phyloP scores from a whole-genome alignment of 352 stramenopile species.

The Phytophthora chlamydospora region DNA sequence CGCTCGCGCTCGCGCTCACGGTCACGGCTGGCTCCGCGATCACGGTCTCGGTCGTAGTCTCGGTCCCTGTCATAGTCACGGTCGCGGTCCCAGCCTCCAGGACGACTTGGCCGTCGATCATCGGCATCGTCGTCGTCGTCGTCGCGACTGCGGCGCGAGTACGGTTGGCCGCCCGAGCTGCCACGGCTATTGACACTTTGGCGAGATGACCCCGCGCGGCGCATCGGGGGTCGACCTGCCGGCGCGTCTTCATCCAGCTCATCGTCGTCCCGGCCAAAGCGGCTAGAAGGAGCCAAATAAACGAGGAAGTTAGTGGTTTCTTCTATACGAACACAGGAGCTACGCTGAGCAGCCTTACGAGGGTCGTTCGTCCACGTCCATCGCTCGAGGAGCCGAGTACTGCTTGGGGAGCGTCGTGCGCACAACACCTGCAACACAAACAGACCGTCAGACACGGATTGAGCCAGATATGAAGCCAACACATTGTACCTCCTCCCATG shows the following conservation, averaged over 20 bases:
- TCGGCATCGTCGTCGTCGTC: conserved; percentile 63
- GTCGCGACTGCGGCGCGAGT: conserved; percentile 39
- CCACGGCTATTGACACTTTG: conserved; percentile 22
- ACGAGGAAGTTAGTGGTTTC: background rate
- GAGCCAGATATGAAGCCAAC: background rate
- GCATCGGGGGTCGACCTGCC: conserved; percentile 36
- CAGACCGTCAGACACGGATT: background rate
- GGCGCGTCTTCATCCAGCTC: conserved; percentile 66
- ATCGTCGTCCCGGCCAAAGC: conserved; percentile 78
- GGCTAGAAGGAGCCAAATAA: conserved; percentile 31
- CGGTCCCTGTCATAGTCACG: conserved; percentile 35
- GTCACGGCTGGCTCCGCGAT: conserved; percentile 43
- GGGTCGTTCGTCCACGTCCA: conserved; percentile 83
- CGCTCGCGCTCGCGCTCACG: conserved; percentile 35
- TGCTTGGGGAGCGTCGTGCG: conserved; percentile 77
- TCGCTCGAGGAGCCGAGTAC: conserved; percentile 74
- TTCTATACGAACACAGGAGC: background rate
- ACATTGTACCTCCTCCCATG: conserved; percentile 67
- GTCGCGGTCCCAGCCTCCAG: conserved; percentile 43
- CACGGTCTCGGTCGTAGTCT: conserved; percentile 37
- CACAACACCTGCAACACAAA: conserved; percentile 57
- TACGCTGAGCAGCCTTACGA: conserved; percentile 49
- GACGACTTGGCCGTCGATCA: conserved; percentile 38
- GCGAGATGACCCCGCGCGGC: conserved; percentile 26
- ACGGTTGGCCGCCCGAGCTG: conserved; percentile 19